Percentiles rank a stretch among this genome's conserved stretches.
phyloP scores from a whole-genome alignment of 805 yeast genomes.

The Ogataea philodendri region DNA sequence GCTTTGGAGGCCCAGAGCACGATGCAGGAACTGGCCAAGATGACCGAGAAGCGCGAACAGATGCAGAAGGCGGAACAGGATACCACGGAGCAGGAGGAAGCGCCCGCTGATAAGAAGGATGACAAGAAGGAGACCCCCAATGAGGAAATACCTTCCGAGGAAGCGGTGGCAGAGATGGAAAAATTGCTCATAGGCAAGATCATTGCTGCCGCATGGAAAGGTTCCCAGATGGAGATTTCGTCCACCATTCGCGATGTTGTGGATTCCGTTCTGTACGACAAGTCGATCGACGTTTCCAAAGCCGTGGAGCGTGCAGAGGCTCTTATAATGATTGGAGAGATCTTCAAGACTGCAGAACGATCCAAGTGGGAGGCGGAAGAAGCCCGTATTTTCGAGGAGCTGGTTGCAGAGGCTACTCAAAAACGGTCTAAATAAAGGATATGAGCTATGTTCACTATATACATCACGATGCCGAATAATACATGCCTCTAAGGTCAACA shows the following conservation, averaged over 20 bases:
- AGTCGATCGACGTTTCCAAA: slow-evolving; percentile 54
- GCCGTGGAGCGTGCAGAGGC: slow-evolving; percentile 79
- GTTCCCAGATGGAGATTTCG: slow-evolving; percentile 83
- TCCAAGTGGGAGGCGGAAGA: slow-evolving; percentile 90
- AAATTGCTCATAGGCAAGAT: slow-evolving; percentile 82
- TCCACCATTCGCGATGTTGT: slow-evolving; percentile 79
- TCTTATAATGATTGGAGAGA: slow-evolving; percentile 64
- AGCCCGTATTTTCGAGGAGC: slow-evolving; percentile 84
- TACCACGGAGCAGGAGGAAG: slow-evolving; percentile 2
- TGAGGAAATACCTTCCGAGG: slow-evolving; percentile 43
- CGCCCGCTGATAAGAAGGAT: slow-evolving; percentile 4
- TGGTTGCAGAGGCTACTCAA: slow-evolving; percentile 81
- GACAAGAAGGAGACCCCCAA: slow-evolving; percentile 26
- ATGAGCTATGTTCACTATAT: slow-evolving; percentile 12
- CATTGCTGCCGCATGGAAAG: slow-evolving; percentile 92
- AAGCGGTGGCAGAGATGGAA: slow-evolving; percentile 71
- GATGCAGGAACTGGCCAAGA: slow-evolving; percentile 69
- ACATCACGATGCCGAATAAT: slow-evolving; percentile 47
- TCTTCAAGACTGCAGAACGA: slow-evolving; percentile 65
- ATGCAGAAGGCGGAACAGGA: slow-evolving; percentile 30
- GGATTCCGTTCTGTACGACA: slow-evolving; percentile 72
- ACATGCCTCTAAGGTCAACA: slow-evolving; percentile 87
- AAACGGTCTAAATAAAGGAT: slow-evolving; percentile 51
- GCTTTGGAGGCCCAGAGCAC: slow-evolving; percentile 87
- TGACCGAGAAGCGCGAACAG: slow-evolving; percentile 52